These are phyloP conservation scores for Symbiodinium pilosum DNA, from an alignment of 73 alveolate genomes.

Conservation along the genomic window DNA sequence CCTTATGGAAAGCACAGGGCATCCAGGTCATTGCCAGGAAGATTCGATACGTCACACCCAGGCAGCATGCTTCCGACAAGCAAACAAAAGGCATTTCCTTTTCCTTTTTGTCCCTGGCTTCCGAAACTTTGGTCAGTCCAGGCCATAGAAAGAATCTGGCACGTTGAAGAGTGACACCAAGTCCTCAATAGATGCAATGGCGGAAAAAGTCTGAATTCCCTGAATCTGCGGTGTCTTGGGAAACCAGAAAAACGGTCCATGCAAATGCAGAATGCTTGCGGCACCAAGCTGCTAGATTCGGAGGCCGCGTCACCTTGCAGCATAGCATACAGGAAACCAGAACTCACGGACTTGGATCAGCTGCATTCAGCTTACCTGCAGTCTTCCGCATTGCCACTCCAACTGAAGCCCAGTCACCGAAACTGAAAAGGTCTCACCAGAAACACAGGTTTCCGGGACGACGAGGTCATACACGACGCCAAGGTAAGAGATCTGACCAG, in stretches of 20 bases:
- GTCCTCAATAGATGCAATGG: slow-evolving; percentile 24
- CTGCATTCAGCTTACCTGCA: no score
- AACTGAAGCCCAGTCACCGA: not conserved
- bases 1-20: slow-evolving; percentile 13
- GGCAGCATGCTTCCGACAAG: no score
- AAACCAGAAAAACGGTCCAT: not conserved
- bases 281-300: slow-evolving; percentile 28
- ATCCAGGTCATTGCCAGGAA: no score
- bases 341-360: no score
- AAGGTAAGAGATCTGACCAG: slow-evolving; percentile 38
- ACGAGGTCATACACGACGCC: slow-evolving; percentile 58
- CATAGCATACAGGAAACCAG: not conserved
- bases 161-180: slow-evolving; percentile 70
- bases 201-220: no score
- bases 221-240: not conserved
- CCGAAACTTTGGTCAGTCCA: slow-evolving; percentile 28
- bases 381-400: no score
- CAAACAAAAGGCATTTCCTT: no score
- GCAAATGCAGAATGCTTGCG: not conserved
- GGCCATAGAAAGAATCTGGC: slow-evolving; percentile 93
- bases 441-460: slow-evolving; percentile 30
- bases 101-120: no score
- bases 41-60: no score
- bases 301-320: slow-evolving; percentile 23
- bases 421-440: slow-evolving; percentile 36